A percentile compares a stretch with the other conserved stretches of the same genome.
Evolutionary conservation across 768 basidiomycete species (phyloP).

Genomic region (Pulveroboletus ravenelii): DNA sequence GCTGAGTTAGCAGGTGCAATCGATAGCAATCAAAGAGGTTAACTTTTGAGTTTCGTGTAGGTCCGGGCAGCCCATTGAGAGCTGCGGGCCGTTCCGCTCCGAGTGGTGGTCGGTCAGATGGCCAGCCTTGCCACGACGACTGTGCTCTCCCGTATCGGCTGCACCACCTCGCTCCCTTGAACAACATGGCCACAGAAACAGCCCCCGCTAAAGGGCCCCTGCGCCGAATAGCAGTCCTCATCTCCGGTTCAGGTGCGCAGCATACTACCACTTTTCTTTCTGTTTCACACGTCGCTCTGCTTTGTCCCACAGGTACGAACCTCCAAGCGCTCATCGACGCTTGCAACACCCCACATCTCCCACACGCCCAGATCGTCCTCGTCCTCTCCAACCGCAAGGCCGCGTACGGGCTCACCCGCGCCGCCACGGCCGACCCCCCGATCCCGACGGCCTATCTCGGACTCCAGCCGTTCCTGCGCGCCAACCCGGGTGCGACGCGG

Average conservation of each 20-base stretch:
- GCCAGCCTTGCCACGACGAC: too few relatives aligned
- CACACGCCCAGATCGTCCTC: constrained; percentile 64
- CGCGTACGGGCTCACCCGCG: constrained; percentile 86
- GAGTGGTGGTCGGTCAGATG: too few relatives aligned
- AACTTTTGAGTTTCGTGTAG: too few relatives aligned
- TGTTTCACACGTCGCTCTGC: too few relatives aligned
- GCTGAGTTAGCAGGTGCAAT: too few relatives aligned
- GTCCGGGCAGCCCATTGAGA: too few relatives aligned
- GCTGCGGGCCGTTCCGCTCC: too few relatives aligned
- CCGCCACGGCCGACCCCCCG: constrained; percentile 59
- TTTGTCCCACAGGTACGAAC: constrained; percentile 67
- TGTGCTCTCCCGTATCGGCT: too few relatives aligned
- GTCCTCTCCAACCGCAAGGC: constrained; percentile 92
- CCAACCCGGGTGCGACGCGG: constrained; percentile 66
- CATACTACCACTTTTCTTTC: too few relatives aligned
- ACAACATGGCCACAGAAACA: constrained; percentile 2
- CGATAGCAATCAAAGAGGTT: too few relatives aligned
- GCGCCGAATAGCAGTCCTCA: constrained; percentile 36
- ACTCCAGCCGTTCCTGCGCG: constrained; percentile 78
- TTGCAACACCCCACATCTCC: constrained; percentile 65
- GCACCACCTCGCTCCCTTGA: neutral
- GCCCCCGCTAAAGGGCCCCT: neutral
- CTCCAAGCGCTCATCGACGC: constrained; percentile 96
- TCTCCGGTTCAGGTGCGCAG: constrained; percentile 59
- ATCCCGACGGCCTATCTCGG: constrained; percentile 82